phyloP scores from a whole-genome alignment of 2,329 filamentous ascomycete species.

The Coniochaeta hoffmannii region DNA sequence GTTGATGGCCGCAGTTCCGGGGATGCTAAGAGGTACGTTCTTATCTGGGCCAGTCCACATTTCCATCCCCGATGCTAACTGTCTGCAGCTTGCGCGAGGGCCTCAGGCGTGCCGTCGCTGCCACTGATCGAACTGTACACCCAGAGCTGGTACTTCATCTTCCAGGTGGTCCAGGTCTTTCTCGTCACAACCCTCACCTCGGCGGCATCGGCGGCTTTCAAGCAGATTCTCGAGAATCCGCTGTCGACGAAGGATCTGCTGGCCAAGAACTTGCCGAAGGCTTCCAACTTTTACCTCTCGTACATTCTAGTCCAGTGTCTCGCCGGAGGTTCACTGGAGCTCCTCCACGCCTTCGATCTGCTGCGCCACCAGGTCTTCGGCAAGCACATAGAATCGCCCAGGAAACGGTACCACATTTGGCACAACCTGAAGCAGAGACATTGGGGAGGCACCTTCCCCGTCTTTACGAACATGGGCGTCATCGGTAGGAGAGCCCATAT shows the following conservation, averaged over 20 bases:
- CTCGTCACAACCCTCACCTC: slow-evolving; percentile 73
- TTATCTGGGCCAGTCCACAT: background rate
- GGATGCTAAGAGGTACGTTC: slow-evolving; percentile 60
- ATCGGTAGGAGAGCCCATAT: slow-evolving; percentile 42
- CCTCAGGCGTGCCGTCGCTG: slow-evolving; percentile 62
- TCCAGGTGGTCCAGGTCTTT: slow-evolving; percentile 80
- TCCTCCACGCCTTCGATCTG: slow-evolving; percentile 64
- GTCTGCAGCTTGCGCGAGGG: slow-evolving; percentile 54
- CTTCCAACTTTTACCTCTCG: slow-evolving; percentile 72
- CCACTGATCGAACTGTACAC: slow-evolving; percentile 68
- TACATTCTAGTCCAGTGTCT: slow-evolving; percentile 86
- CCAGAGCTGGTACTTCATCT: slow-evolving; percentile 73
- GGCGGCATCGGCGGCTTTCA: slow-evolving; percentile 56
- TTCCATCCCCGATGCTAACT: slow-evolving; percentile 8
- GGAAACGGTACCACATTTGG: slow-evolving; percentile 72
- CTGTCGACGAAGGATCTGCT: slow-evolving; percentile 46
- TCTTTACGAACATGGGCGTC: slow-evolving; percentile 66
- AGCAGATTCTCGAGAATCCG: slow-evolving; percentile 53
- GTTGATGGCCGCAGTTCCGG: slow-evolving; percentile 76
- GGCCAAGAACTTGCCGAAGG: slow-evolving; percentile 57
- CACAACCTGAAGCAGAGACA: slow-evolving; percentile 58
- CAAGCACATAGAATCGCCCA: slow-evolving; percentile 70
- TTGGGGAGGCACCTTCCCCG: slow-evolving; percentile 71
- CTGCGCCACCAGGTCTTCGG: slow-evolving; percentile 45
- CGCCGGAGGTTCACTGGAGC: slow-evolving; percentile 62